A percentile compares a stretch with the other conserved stretches of the same genome.
These are phyloP conservation scores for Xylaria telfairii DNA, from an alignment of 495 filamentous ascomycete species.

Conservation along the genomic window DNA sequence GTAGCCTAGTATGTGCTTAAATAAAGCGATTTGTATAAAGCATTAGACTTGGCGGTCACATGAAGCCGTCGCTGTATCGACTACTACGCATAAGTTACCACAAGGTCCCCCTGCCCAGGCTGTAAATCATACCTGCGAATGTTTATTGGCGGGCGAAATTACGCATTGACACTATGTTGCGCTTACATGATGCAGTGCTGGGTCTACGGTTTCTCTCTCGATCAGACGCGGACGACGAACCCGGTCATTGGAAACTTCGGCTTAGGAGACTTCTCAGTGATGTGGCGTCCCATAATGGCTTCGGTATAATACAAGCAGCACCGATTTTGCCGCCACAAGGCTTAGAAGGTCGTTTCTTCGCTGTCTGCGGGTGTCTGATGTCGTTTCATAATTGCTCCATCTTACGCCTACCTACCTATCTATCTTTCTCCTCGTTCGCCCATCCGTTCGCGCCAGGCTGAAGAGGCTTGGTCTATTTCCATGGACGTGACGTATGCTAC, in stretches of 20 bases:
- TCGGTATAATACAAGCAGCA: background rate
- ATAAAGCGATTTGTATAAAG: background rate
- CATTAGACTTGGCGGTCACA: background rate
- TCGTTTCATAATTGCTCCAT: background rate
- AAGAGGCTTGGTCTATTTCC: background rate
- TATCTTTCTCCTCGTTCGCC: background rate
- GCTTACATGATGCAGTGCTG: background rate
- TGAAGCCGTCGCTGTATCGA: background rate
- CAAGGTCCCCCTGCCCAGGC: background rate
- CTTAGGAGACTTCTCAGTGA: background rate
- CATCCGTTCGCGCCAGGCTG: background rate
- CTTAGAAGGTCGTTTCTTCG: background rate
- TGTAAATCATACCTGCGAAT: background rate
- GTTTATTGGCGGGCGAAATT: background rate
- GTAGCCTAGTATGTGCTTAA: background rate
- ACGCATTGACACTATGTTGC: background rate
- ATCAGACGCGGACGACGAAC: background rate
- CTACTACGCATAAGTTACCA: background rate
- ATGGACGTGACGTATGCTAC: slow-evolving; percentile 4
- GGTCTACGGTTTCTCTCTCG: background rate
- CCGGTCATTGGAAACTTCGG: background rate
- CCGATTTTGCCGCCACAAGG: too few relatives aligned
- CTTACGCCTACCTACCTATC: background rate
- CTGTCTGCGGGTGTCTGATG: background rate
- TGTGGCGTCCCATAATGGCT: background rate